A percentile compares a stretch with the other conserved stretches of the same genome.
phyloP scores from a whole-genome alignment of 441 rosid species.

The Gossypium schwendimanii region DNA sequence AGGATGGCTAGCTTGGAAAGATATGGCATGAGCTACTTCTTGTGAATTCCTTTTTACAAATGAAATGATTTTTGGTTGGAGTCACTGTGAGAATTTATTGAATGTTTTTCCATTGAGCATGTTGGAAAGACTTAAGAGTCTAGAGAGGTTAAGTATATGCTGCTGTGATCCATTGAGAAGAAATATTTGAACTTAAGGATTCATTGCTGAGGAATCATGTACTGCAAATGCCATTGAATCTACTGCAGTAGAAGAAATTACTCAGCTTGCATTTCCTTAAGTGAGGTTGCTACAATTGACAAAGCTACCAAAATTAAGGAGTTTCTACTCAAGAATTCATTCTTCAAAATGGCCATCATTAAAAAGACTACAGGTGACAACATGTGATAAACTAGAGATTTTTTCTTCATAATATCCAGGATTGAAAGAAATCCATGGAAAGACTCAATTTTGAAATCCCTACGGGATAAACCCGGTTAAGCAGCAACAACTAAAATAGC shows the following conservation, averaged over 20 bases:
- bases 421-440: background rate
- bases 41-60: background rate
- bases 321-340: background rate
- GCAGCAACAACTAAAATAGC: too few relatives aligned
- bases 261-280: background rate
- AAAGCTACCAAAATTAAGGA: background rate
- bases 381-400: background rate
- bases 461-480: background rate
- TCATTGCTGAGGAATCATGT: background rate
- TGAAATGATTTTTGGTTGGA: background rate
- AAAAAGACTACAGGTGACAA: background rate
- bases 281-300: background rate
- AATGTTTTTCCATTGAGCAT: too few relatives aligned
- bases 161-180: background rate
- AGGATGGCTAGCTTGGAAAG: background rate
- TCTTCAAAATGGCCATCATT: background rate
- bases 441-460: background rate
- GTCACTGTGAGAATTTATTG: background rate
- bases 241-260: background rate
- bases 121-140: background rate
- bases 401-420: background rate
- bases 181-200: background rate
- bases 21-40: background rate
- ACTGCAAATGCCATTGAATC: background rate
- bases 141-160: background rate